phyloP scores from a whole-genome alignment of 225 moss, liverwort and hornwort species.

The Pleurozium schreberi region DNA sequence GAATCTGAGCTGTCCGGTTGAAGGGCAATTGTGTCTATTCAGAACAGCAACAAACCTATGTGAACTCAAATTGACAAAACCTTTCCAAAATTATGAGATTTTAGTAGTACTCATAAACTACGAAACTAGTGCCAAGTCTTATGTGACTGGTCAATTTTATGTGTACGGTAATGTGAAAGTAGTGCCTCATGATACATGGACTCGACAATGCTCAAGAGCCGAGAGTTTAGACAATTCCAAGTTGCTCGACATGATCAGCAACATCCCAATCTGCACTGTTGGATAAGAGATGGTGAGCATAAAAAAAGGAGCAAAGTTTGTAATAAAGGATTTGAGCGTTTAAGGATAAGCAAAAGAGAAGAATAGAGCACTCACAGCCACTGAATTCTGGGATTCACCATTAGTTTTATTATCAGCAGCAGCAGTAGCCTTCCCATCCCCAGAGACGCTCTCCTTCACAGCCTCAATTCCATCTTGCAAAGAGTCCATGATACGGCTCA shows the following conservation, averaged over 20 bases:
- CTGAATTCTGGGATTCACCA: background rate
- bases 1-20: background rate
- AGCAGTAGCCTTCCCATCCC: background rate
- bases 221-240: background rate
- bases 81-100: background rate
- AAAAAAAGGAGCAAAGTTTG: background rate
- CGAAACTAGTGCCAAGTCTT: background rate
- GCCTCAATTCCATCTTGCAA: background rate
- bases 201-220: background rate
- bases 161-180: background rate
- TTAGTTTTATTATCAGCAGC: background rate
- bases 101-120: background rate
- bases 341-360: background rate
- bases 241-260: too few species aligned
- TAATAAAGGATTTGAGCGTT: background rate
- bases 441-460: background rate
- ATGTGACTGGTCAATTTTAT: background rate
- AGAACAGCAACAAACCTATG: background rate
- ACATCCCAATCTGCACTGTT: background rate
- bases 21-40: background rate
- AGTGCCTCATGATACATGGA: background rate
- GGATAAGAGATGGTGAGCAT: background rate
- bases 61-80: background rate
- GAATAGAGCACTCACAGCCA: background rate
- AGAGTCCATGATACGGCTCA: background rate